These are phyloP conservation scores for Arxiozyma bovina DNA, from an alignment of 1,139 yeast species.

Conservation along the genomic window DNA sequence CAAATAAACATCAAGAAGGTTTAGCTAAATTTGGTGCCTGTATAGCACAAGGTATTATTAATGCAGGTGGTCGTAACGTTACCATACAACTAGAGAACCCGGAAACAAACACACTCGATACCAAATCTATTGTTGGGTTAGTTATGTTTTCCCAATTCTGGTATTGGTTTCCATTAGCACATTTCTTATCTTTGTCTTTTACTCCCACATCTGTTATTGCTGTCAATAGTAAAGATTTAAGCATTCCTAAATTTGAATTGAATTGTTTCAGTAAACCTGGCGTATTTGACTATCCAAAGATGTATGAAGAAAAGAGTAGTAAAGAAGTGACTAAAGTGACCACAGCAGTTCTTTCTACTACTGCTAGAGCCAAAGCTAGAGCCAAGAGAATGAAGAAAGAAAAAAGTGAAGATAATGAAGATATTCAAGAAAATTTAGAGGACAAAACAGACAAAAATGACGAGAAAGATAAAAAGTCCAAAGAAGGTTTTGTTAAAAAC, in stretches of 20 bases:
- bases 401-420: constrained; percentile 32
- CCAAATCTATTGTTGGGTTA: constrained; percentile 86
- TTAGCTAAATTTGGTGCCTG: constrained; percentile 97
- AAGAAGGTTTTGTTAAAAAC: constrained; percentile 30
- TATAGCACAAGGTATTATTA: constrained; percentile 92
- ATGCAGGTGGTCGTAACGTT: constrained; percentile 98
- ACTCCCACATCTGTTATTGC: constrained; percentile 90
- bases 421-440: constrained; percentile 22
- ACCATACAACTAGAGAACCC: constrained; percentile 83
- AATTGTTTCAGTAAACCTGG: constrained; percentile 76
- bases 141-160: constrained; percentile 87
- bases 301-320: constrained; percentile 67
- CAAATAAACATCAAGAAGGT: constrained; percentile 91
- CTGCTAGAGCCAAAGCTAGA: constrained; percentile 85
- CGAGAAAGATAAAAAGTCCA: constrained; percentile 26
- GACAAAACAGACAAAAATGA: constrained; percentile 32
- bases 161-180: constrained; percentile 98
- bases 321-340: constrained; percentile 85
- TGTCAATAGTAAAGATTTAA: constrained; percentile 66
- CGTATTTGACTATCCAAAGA: constrained; percentile 83
- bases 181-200: constrained; percentile 83
- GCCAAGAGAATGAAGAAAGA: constrained; percentile 68
- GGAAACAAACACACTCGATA: constrained; percentile 86
- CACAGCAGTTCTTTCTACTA: constrained; percentile 89
- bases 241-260: constrained; percentile 75